Base-by-base conservation (phyloP, 257 asterid genomes). In the Nicotiana paniculata region DNA sequence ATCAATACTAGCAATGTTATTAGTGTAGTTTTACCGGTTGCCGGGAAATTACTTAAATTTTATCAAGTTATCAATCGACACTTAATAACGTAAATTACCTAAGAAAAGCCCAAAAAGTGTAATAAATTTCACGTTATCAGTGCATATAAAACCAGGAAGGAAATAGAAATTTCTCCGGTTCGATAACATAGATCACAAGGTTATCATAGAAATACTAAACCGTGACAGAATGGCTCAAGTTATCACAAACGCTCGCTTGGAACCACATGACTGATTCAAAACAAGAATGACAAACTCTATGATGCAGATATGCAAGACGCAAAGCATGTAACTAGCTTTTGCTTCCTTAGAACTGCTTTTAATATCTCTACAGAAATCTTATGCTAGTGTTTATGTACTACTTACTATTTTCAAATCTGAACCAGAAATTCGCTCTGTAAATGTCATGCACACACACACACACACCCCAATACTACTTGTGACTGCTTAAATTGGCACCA, bases 221-320 rank as follows among this genome's bases (percentile, higher is more conserved):
- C 91, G 97, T 92, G 81, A 89, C 86, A 58, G 98, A 88, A 88
- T 93, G 99, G 88, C 99, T 94, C 85, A 94, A 84, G 86, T 92
- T 96, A 88, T 93, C 99, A 46, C 99, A 96, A 85, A 89, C 94
- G 81, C 98, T 75, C 28, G 28, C 46, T 75, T 51, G 46, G 26
- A 28, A 21, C 28, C 2, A 9, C 63, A 51, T 51, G 80, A 51
- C 80, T 26, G 80, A 26, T 28, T 51, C n/a, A 48, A 74, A 74
- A 74, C 43, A 64, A 48, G 48, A 74, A 6, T 24, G 62, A 26
- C 39, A 74, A 74, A 48, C 9, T 24, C 13, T 57, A 74, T 74
- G 80, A 26, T 28, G 80, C 46, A 51, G 80, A 75, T 51, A 13
- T 8, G 1, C 1, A 2, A 74, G 26, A 15, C 5, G 2, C 0